Conservation (phyloP, 768 basidiomycete genomes). For the Pleurotus ostreatus region DNA sequence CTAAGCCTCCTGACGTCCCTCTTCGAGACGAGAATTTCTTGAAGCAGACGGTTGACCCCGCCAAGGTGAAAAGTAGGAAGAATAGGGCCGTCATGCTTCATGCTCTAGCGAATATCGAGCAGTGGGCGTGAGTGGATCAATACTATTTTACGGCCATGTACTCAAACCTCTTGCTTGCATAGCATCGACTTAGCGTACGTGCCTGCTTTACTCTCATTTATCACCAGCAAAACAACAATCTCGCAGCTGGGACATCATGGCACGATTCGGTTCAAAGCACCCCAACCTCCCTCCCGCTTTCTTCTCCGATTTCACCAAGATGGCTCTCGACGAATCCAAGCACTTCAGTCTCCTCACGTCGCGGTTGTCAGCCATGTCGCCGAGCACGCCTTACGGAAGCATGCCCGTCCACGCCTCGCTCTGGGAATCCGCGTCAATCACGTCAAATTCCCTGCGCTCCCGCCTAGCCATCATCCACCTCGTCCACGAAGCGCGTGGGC, state of each 20-base stretch:
- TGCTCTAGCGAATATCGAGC: slow-evolving; percentile 81
- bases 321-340: slow-evolving; percentile 85
- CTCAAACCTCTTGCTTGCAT: not conserved
- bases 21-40: slow-evolving; percentile 51
- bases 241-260: slow-evolving; percentile 78
- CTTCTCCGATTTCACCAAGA: slow-evolving; percentile 79
- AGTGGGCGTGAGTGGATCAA: slow-evolving; percentile 69
- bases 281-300: slow-evolving; percentile 66
- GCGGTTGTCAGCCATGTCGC: slow-evolving; percentile 56
- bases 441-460: slow-evolving; percentile 61
- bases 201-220: not conserved
- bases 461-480: slow-evolving; percentile 83
- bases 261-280: slow-evolving; percentile 62
- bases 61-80: slow-evolving; percentile 54
- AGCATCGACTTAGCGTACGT: slow-evolving; percentile 75
- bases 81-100: slow-evolving; percentile 74
- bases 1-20: slow-evolving; percentile 58
- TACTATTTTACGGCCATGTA: not conserved
- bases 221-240: no score
- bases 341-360: slow-evolving; percentile 69
- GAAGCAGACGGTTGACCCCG: slow-evolving; percentile 50
- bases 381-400: slow-evolving; percentile 67
- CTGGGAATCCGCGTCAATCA: slow-evolving; percentile 75
- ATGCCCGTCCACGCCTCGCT: slow-evolving; percentile 73
- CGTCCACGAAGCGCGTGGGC: slow-evolving; percentile 79